phyloP scores from a whole-genome alignment of 345 rosid genomes.

The Triadica sebifera region DNA sequence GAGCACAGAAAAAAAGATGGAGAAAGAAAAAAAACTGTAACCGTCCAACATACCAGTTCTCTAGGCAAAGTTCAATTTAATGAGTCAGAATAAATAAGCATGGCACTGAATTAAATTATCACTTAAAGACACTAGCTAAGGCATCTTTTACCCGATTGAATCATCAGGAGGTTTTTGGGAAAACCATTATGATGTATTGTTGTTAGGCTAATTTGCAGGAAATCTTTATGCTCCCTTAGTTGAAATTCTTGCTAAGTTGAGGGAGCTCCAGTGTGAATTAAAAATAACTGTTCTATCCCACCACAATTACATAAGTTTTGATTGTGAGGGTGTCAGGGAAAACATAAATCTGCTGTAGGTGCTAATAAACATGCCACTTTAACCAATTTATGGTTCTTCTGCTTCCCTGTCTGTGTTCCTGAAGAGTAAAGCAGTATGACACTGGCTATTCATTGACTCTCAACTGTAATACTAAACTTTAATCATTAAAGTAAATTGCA shows the following conservation, averaged over 20 bases:
- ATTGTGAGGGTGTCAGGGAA: background rate
- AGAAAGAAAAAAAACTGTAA: no score
- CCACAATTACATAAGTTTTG: background rate
- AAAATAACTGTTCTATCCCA: background rate
- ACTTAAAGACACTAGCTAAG: no score
- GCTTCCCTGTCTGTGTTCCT: conserved; percentile 27
- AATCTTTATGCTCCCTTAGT: background rate
- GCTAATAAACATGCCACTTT: background rate
- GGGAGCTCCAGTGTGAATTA: background rate
- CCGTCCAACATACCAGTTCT: no score
- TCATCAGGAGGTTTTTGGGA: background rate
- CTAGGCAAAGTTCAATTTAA: background rate
- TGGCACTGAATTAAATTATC: background rate
- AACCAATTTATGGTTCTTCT: conserved; percentile 28
- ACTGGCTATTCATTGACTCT: background rate
- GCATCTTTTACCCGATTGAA: background rate
- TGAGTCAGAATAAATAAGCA: background rate
- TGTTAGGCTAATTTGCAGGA: no score
- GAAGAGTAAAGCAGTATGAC: conserved; percentile 5
- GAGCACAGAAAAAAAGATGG: no score
- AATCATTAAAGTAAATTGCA: background rate
- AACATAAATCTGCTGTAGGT: background rate
- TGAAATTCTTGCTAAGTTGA: background rate
- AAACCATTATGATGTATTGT: background rate
- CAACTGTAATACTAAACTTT: background rate